Evolutionary conservation across 2,329 filamentous ascomycete genomes (phyloP).

Genomic region (Arthroderma sp.): DNA sequence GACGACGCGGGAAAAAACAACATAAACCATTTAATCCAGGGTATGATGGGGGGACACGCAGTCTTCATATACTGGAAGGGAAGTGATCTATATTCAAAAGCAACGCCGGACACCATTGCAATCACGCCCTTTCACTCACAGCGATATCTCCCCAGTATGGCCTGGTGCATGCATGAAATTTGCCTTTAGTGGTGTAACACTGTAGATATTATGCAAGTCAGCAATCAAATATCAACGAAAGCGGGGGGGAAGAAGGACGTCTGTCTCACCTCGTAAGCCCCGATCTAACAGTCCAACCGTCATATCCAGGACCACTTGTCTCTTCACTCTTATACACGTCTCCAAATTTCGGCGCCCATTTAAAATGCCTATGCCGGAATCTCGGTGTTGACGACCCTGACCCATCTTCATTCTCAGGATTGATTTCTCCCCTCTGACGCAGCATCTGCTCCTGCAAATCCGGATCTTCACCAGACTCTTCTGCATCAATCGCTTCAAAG

Average conservation of each 20-base stretch:
- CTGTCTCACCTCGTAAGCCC: constrained; percentile 61
- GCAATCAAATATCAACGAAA: not conserved
- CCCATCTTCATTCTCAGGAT: constrained; percentile 16
- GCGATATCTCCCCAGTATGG: constrained; percentile 58
- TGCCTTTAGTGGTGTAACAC: constrained; percentile 78
- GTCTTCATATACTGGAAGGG: constrained; percentile 15
- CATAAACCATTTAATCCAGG: not conserved
- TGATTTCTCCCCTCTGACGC: constrained; percentile 47
- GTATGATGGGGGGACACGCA: not conserved
- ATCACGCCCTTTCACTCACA: constrained; percentile 50
- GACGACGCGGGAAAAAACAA: not conserved
- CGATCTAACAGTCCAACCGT: constrained; percentile 85
- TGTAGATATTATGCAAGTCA: constrained; percentile 24
- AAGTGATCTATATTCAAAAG: constrained; percentile 18
- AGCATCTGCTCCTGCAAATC: constrained; percentile 62
- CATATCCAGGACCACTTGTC: constrained; percentile 63
- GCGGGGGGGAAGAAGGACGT: not conserved
- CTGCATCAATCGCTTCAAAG: constrained; percentile 63
- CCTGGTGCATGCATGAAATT: constrained; percentile 74
- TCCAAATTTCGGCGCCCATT: constrained; percentile 77
- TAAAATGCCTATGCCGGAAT: constrained; percentile 76
- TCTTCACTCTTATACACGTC: constrained; percentile 85
- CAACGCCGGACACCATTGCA: constrained; percentile 11
- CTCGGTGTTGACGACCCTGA: constrained; percentile 23
- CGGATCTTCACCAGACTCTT: constrained; percentile 44